Evolutionary conservation across 306 rosid genomes (phyloP).

Genomic region (Argentina anserina): DNA sequence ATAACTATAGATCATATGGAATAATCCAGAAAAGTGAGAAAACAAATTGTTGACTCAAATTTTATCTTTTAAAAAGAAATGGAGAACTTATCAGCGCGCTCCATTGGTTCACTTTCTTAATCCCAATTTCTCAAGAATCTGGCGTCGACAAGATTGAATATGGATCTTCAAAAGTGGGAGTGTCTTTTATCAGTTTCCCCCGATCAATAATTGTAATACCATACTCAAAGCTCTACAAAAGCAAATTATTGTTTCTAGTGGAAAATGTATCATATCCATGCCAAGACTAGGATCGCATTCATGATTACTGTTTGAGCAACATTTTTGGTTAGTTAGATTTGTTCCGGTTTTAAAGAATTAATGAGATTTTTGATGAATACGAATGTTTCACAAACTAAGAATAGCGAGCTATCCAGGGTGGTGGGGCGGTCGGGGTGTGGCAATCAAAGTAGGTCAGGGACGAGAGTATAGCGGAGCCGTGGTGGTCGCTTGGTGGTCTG

Average conservation of each 20-base stretch:
- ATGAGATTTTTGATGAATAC: too few species aligned
- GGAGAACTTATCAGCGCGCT: slow-evolving; percentile 1
- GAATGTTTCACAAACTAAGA: too few species aligned
- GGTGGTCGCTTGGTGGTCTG: too few species aligned
- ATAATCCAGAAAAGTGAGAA: background rate
- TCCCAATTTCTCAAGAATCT: background rate
- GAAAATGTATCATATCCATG: too few species aligned
- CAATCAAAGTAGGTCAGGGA: too few species aligned
- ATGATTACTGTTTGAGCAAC: too few species aligned
- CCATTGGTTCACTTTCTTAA: background rate
- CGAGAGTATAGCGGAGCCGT: too few species aligned
- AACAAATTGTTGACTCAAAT: background rate
- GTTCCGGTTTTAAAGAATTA: too few species aligned
- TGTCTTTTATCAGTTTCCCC: background rate
- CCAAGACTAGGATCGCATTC: too few species aligned
- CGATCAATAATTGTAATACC: background rate
- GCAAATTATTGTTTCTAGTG: background rate
- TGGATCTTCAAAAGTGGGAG: background rate
- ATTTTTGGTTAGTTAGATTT: too few species aligned
- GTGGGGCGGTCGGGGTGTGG: too few species aligned
- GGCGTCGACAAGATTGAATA: background rate
- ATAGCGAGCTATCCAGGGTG: too few species aligned
- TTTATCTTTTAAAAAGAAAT: background rate
- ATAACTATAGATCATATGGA: background rate
- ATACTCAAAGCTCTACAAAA: background rate